Base-by-base conservation (phyloP, 306 rosid genomes). In the Canavalia gladiata region DNA sequence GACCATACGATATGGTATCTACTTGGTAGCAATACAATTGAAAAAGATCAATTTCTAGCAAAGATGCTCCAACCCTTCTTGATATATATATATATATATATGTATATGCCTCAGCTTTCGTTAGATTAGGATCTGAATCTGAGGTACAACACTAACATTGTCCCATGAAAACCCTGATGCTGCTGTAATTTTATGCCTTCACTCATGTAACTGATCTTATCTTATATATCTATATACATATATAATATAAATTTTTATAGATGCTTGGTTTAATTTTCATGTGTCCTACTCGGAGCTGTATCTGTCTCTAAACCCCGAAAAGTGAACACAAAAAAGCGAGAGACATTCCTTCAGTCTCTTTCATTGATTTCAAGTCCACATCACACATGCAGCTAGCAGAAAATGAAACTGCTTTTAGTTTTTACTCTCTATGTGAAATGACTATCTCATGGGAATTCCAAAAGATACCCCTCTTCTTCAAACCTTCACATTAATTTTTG, bases 311-410 rank as follows among this genome's bases (percentile, higher is more conserved):
- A 49, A 9, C 2, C 80, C 34, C 50, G 18, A 72, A 83, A 71
- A 59, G 71, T 52, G 74, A 78, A 77, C 43, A 42, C 39, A 51
- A 73, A 59, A 77, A 64, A 82, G 68, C 54, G 63, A 63, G 55
- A 54, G 84, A 82, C 86, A 86, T 86, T 86, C 89, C 86, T 79
- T 79, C n/a, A 62, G 87, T 86, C 87, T 69, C 82, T 86, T 86
- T 83, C 89, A 66, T 58, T 34, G 68, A 72, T 72, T 78, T 67
- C 84, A 73, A 28, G 87, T 86, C 86, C 29, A 72, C 87, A 86
- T 86, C 89, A 86, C 82, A 79, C 84, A 73, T 68, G 72, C 73
- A 77, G 69, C 66, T 34, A 68, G 56, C 78, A 59, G 76, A 78
- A 74, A 68, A 68, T 6, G 69, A 55, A 68, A 74, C 66, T 45